Percentiles rank a stretch among this genome's conserved stretches.
Conservation (phyloP, 2,329 filamentous ascomycete genomes). For the Penicillium verrucosum region DNA sequence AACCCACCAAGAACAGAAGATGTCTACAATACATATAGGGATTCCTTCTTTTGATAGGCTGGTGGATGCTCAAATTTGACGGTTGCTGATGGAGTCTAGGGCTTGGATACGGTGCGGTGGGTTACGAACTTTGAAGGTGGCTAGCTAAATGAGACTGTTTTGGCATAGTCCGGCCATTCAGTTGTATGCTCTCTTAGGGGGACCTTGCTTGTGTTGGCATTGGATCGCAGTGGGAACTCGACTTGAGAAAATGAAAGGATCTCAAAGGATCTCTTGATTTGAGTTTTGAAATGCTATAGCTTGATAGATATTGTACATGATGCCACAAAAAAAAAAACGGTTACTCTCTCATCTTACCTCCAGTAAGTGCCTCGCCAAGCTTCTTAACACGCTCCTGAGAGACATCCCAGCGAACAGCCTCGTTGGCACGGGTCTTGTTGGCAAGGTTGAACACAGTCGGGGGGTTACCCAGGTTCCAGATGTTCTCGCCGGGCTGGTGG, state of each 20-base stretch:
- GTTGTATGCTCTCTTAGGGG: background rate
- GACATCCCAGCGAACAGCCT: conserved; percentile 39
- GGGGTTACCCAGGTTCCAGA: conserved; percentile 52
- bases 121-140: background rate
- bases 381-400: conserved; percentile 59
- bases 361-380: conserved; percentile 65
- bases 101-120: background rate
- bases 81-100: background rate
- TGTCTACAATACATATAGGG: background rate
- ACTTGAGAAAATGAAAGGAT: background rate
- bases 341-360: conserved; percentile 55
- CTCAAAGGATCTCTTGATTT: conserved; percentile 1
- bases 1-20: background rate
- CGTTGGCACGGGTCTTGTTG: conserved; percentile 31
- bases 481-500: conserved; percentile 43
- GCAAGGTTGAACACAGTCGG: conserved; percentile 39
- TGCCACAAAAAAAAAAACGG: conserved; percentile 3
- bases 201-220: background rate
- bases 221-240: background rate
- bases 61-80: background rate
- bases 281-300: conserved; percentile 16
- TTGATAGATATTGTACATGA: conserved; percentile 27
- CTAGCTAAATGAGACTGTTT: background rate
- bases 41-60: background rate
- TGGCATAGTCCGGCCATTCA: background rate